Conservation (phyloP, 1,139 yeast genomes). For the Debaryomycetaceae sp. region DNA sequence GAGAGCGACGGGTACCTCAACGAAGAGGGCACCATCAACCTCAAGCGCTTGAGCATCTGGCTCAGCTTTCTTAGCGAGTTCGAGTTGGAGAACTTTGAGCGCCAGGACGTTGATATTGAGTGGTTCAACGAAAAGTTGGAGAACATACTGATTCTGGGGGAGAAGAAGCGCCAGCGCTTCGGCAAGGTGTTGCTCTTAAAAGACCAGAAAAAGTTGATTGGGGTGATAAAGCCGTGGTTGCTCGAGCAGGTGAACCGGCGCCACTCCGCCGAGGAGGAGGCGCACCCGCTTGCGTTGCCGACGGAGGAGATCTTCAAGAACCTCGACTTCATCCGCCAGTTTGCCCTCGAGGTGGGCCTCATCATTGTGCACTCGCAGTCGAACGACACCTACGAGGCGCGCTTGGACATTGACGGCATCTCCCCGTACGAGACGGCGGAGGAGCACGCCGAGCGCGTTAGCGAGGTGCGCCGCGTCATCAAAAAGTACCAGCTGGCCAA, state of each 20-base stretch:
- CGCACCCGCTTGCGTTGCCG: slow-evolving; percentile 38
- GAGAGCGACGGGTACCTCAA: slow-evolving; percentile 82
- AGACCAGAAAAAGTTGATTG: slow-evolving; percentile 65
- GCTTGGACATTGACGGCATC: slow-evolving; percentile 71
- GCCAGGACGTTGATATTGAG: slow-evolving; percentile 76
- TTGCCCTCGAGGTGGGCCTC: slow-evolving; percentile 65
- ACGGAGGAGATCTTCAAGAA: slow-evolving; percentile 45
- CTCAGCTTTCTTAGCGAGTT: slow-evolving; percentile 62
- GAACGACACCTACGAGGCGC: slow-evolving; percentile 50
- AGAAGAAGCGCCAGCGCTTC: slow-evolving; percentile 57
- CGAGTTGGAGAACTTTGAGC: slow-evolving; percentile 79
- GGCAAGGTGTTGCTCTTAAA: slow-evolving; percentile 67
- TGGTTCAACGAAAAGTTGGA: slow-evolving; percentile 89
- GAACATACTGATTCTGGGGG: slow-evolving; percentile 71
- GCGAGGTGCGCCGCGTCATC: slow-evolving; percentile 39
- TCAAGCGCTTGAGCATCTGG: slow-evolving; percentile 70
- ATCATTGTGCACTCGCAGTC: slow-evolving; percentile 59
- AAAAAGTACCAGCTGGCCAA: slow-evolving; percentile 73
- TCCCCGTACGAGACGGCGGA: slow-evolving; percentile 61
- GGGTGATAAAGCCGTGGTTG: slow-evolving; percentile 67
- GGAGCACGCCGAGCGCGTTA: slow-evolving; percentile 50
- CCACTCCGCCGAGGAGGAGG: slow-evolving; percentile 11
- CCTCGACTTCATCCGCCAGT: slow-evolving; percentile 54
- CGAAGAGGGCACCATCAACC: slow-evolving; percentile 75
- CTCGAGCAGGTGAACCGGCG: slow-evolving; percentile 34